Evolutionary conservation across 1,139 yeast species (phyloP), one percentile per base, ranked within the genome.

Genomic region (Zygosaccharomyces sapae): DNA sequence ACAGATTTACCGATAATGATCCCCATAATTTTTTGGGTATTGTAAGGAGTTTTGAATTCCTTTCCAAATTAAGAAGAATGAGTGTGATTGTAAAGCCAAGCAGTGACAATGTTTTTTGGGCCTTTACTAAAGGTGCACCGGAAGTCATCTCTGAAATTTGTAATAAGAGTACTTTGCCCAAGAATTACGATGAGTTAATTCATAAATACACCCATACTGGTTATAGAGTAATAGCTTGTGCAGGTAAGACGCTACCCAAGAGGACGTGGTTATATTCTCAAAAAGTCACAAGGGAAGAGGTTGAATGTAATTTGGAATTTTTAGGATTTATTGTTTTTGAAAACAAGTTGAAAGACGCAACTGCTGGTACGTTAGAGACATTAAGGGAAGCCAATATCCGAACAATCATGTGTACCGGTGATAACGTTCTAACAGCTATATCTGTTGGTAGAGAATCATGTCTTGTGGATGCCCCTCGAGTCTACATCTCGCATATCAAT

Each of bases 341-440:
- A 64, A 92, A 92, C 67, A 87, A 88, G 63, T 72, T 94, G 56
- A 92, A 92, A 62, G 69, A 75, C 0, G 71, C 84, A 0, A 86
- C 96, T 0, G 73, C 75, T 4, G 68, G 71, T 0, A 87, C 90
- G 0, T 75, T 92, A 49, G 59, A 68, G 13, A 75, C 77, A 50
- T 72, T 92, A 46, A 59, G 65, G 10, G 71, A 70, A 9, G 97
- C 98, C 0, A 73, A 78, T 35, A 77, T 92, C 47, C 74, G 97
- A 56, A 86, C 95, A 0, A 73, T 89, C 22, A 94, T 92, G 98
- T 94, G 98, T 66, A 92, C 98, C 0, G 99, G 99, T 45, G 99
- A 92, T 65, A 92, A 92, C 62, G 80, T 92, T 12, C 72, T 92
- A 51, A 92, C 99, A 0, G 98, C 98, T 0, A 80, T 94, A 22